These are phyloP conservation scores for Euphorbia corollata DNA, from an alignment of 441 rosid genomes.

Conservation along the genomic window DNA sequence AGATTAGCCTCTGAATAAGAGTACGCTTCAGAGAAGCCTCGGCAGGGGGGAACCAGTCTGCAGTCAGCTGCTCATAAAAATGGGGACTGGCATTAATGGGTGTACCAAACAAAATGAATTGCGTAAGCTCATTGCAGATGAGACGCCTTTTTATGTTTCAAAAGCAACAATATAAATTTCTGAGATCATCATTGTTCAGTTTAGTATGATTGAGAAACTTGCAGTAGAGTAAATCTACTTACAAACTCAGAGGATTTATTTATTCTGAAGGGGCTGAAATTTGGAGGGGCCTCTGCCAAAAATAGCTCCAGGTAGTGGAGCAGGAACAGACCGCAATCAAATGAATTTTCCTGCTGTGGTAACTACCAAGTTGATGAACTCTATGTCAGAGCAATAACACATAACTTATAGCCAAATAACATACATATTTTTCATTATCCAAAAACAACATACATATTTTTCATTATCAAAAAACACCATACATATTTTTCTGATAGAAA, in stretches of 20 bases:
- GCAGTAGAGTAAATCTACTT: conserved; percentile 27
- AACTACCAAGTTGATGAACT: conserved; percentile 40
- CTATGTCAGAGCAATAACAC: conserved; percentile 21
- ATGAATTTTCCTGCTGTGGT: conserved; percentile 81
- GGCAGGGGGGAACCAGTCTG: conserved; percentile 63
- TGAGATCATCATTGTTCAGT: neutral
- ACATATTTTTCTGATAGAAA: neutral
- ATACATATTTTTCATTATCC: neutral
- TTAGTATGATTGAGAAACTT: neutral
- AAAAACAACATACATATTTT: no score
- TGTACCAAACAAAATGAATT: conserved; percentile 5
- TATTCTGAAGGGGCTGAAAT: conserved; percentile 50
- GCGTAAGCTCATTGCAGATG: neutral
- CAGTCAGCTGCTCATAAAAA: conserved; percentile 47
- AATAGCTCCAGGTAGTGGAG: conserved; percentile 75
- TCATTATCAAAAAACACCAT: no score
- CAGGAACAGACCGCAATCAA: conserved; percentile 80
- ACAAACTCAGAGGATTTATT: conserved; percentile 40
- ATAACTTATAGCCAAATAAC: conserved; percentile 12
- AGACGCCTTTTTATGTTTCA: neutral
- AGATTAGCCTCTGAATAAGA: conserved; percentile 46
- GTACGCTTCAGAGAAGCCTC: conserved; percentile 71
- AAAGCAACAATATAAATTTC: neutral
- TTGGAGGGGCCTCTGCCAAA: conserved; percentile 52
- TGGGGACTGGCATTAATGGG: conserved; percentile 12